Evolutionary conservation across 805 yeast genomes (phyloP).

Genomic region (Candida tammaniensis): DNA sequence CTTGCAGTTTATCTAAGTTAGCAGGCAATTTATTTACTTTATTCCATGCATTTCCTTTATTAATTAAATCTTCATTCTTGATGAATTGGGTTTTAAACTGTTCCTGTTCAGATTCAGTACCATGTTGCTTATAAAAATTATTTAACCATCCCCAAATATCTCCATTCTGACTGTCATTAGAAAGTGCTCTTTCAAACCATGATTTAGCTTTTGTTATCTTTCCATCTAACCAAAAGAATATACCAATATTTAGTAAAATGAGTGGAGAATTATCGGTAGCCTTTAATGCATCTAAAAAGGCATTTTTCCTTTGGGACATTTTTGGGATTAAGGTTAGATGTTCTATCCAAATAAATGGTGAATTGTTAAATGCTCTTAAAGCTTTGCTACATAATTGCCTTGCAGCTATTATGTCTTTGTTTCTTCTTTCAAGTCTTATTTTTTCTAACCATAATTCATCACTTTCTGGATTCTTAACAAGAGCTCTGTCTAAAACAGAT

Average conservation of each 20-base stretch:
- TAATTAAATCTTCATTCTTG: conserved; percentile 46
- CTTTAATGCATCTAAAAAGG: conserved; percentile 68
- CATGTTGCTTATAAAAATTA: conserved; percentile 40
- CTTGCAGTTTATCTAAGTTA: conserved; percentile 39
- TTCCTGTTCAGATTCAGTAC: conserved; percentile 33
- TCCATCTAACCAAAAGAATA: conserved; percentile 62
- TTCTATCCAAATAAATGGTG: conserved; percentile 66
- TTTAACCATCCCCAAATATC: conserved; percentile 75
- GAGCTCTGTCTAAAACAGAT: conserved; percentile 66
- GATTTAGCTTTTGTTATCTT: conserved; percentile 60
- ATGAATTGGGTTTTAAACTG: conserved; percentile 33
- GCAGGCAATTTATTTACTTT: conserved; percentile 44
- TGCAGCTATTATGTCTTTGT: conserved; percentile 51
- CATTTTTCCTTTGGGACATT: conserved; percentile 51
- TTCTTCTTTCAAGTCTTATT: conserved; percentile 53
- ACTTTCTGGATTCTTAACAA: conserved; percentile 46
- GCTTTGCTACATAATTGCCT: conserved; percentile 55
- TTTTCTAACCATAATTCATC: conserved; percentile 59
- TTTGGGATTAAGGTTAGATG: conserved; percentile 46
- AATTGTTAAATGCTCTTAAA: conserved; percentile 53
- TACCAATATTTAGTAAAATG: conserved; percentile 64
- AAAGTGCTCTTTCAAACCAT: conserved; percentile 73
- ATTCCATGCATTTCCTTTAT: conserved; percentile 63
- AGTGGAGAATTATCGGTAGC: conserved; percentile 58
- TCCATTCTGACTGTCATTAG: conserved; percentile 57